Evolutionary conservation across 257 asterid genomes (phyloP).

Genomic region (Solanum okadae): DNA sequence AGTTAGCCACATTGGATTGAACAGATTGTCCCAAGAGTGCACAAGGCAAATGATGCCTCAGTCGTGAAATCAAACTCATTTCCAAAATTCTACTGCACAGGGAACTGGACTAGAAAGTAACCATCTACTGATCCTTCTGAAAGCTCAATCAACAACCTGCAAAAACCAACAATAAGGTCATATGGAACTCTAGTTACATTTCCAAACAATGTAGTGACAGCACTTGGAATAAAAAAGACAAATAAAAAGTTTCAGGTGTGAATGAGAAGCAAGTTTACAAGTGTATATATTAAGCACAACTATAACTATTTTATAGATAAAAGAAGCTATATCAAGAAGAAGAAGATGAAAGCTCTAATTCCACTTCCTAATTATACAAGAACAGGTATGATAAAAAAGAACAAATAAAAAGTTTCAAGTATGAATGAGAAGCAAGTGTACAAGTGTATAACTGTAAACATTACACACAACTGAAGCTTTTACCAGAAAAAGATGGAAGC

Average conservation of each 20-base stretch:
- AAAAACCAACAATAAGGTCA: background rate
- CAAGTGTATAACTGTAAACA: background rate
- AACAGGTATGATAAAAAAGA: background rate
- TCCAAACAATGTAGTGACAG: background rate
- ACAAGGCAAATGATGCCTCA: slow-evolving; percentile 32
- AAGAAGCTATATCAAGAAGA: background rate
- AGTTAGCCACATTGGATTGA: slow-evolving; percentile 7
- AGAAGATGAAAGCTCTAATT: background rate
- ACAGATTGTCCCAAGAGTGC: slow-evolving; percentile 19
- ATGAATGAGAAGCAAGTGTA: background rate
- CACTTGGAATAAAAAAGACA: background rate
- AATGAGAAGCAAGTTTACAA: background rate
- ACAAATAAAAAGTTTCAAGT: background rate
- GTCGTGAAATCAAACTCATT: slow-evolving; percentile 56
- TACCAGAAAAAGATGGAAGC: background rate
- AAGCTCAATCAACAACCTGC: background rate
- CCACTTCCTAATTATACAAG: background rate
- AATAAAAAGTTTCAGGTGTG: background rate
- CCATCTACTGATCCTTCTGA: background rate
- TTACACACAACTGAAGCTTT: background rate
- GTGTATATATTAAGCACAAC: background rate
- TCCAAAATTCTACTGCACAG: background rate
- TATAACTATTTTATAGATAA: background rate
- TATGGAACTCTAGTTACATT: background rate
- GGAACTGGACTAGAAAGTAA: background rate